These are phyloP conservation scores for Phaseolus lunatus DNA, from an alignment of 306 rosid species.

Conservation along the genomic window DNA sequence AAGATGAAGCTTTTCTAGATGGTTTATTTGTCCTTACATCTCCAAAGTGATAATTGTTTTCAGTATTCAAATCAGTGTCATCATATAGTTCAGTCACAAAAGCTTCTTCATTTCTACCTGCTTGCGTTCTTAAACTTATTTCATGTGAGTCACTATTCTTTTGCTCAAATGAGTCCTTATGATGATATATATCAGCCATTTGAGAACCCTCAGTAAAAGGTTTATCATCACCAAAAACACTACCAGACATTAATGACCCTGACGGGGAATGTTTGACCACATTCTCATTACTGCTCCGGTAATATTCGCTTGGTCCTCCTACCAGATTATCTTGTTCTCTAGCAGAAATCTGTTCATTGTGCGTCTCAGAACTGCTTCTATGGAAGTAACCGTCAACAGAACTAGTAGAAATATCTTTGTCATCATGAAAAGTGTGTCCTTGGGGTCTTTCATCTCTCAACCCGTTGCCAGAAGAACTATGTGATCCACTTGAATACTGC, in stretches of 20 bases:
- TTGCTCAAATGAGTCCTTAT: constrained; percentile 52
- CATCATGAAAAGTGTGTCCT: constrained; percentile 47
- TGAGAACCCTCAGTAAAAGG: constrained; percentile 50
- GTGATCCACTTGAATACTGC: constrained; percentile 66
- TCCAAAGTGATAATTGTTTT: constrained; percentile 52
- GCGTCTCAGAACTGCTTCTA: constrained; percentile 49
- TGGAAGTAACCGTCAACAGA: constrained; percentile 41
- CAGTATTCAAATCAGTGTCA: constrained; percentile 52
- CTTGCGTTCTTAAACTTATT: constrained; percentile 50
- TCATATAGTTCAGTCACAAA: constrained; percentile 47
- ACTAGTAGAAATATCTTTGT: constrained; percentile 48
- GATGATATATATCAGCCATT: constrained; percentile 51
- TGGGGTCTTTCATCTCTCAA: constrained; percentile 55
- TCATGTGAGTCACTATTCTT: constrained; percentile 50
- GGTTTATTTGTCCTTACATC: constrained; percentile 52
- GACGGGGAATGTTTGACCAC: constrained; percentile 46
- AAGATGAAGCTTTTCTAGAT: constrained; percentile 51
- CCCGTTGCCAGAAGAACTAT: constrained; percentile 38
- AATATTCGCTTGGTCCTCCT: constrained; percentile 45
- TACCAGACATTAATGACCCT: constrained; percentile 48
- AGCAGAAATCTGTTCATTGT: constrained; percentile 39
- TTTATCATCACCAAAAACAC: constrained; percentile 44
- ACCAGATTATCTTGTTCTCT: constrained; percentile 51
- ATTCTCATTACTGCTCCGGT: constrained; percentile 47
- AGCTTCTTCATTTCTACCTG: constrained; percentile 50